These are phyloP conservation scores for Infundibulicybe gibba DNA, from an alignment of 768 basidiomycete genomes.

Conservation along the genomic window DNA sequence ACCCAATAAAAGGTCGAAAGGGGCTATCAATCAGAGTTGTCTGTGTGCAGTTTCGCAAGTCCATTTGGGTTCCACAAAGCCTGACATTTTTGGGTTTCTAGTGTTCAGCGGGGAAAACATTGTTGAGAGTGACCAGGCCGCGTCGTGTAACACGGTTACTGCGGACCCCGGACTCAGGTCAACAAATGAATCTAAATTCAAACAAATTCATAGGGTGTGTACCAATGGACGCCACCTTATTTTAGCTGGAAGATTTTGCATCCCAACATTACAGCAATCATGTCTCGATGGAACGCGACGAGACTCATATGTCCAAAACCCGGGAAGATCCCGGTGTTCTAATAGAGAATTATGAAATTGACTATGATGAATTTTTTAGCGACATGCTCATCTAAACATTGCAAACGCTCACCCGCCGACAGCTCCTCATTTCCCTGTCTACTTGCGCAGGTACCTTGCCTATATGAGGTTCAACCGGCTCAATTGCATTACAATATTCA, in stretches of 20 bases:
- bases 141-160: too few relatives aligned
- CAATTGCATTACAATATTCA: slow-evolving; percentile 41
- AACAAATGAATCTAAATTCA: too few relatives aligned
- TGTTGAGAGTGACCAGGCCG: too few relatives aligned
- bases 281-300: slow-evolving; percentile 53
- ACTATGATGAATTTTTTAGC: slow-evolving; percentile 52
- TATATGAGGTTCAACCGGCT: not conserved
- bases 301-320: slow-evolving; percentile 60
- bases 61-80: too few relatives aligned
- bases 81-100: too few relatives aligned
- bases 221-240: slow-evolving; percentile 52
- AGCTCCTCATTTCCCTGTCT: slow-evolving; percentile 61
- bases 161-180: too few relatives aligned
- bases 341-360: slow-evolving; percentile 30
- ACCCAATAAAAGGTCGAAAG: too few relatives aligned
- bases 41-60: too few relatives aligned
- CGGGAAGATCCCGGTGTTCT: slow-evolving; percentile 53
- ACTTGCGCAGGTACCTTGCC: slow-evolving; percentile 41
- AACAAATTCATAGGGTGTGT: too few relatives aligned
- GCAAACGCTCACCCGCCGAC: slow-evolving; percentile 51
- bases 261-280: slow-evolving; percentile 47
- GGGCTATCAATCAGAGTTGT: too few relatives aligned
- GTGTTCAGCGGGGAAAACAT: too few relatives aligned
- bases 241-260: slow-evolving; percentile 55
- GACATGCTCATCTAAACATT: slow-evolving; percentile 61